phyloP scores from a whole-genome alignment of 345 rosid genomes.

The Boechera stricta region DNA sequence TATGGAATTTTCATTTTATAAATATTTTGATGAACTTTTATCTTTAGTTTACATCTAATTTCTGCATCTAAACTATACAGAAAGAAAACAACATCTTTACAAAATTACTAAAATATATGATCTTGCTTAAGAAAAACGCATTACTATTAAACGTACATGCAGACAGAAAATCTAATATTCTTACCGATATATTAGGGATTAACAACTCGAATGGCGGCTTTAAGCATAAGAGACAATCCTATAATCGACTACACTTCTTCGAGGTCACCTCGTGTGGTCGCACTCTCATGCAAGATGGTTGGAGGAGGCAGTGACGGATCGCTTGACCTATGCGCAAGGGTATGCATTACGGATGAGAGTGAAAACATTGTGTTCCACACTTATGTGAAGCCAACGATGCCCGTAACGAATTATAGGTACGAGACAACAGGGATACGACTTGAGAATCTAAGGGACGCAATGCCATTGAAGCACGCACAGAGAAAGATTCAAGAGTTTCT shows the following conservation, averaged over 20 bases:
- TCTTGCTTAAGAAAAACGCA: background rate
- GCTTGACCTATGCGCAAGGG: constrained; percentile 70
- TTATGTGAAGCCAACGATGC: constrained; percentile 69
- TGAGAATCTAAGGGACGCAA: constrained; percentile 68
- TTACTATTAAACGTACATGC: background rate
- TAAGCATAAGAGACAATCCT: constrained; percentile 62
- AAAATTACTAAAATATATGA: too few relatives aligned
- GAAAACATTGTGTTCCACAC: constrained; percentile 75
- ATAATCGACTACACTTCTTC: constrained; percentile 50
- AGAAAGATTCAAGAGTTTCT: constrained; percentile 80
- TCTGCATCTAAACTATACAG: too few relatives aligned
- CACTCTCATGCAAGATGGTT: constrained; percentile 84
- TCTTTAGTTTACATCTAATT: too few relatives aligned
- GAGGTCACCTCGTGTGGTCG: constrained; percentile 61
- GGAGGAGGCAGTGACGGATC: constrained; percentile 92
- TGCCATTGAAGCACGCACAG: constrained; percentile 70
- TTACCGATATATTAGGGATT: constrained; percentile 45
- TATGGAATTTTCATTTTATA: background rate
- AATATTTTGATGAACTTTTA: too few relatives aligned
- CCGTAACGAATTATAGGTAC: constrained; percentile 77
- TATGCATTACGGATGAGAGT: constrained; percentile 70
- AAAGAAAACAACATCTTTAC: too few relatives aligned
- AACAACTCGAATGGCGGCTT: constrained; percentile 52
- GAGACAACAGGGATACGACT: constrained; percentile 78
- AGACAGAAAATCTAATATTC: background rate